These are phyloP conservation scores for Monilinia vaccinii-corymbosi DNA, from an alignment of 2,329 filamentous ascomycete species.

Conservation along the genomic window DNA sequence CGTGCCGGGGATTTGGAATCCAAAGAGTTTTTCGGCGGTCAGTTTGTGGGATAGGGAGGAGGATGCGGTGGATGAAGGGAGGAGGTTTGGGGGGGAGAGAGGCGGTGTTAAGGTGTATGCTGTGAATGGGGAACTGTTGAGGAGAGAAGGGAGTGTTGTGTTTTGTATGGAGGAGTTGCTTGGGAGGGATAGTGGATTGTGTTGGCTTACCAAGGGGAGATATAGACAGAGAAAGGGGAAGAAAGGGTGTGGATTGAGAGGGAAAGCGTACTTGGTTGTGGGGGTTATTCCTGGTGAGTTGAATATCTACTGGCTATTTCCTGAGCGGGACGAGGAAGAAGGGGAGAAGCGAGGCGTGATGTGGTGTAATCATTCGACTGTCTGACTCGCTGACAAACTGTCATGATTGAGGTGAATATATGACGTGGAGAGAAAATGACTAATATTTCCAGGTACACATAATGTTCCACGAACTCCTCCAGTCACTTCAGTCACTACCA, in stretches of 20 bases:
- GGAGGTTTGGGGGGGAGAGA: too few species aligned
- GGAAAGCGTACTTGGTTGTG: constrained; percentile 1
- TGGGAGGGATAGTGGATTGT: background rate
- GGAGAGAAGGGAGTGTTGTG: background rate
- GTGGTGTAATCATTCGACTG: background rate
- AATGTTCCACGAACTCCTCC: too few species aligned
- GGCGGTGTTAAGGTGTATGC: background rate
- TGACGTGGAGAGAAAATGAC: background rate
- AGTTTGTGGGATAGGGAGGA: background rate
- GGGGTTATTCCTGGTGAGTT: constrained; percentile 5
- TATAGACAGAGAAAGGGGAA: background rate
- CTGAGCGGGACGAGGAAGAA: background rate
- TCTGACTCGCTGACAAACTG: background rate
- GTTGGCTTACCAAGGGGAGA: background rate
- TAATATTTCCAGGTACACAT: background rate
- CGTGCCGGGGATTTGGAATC: background rate
- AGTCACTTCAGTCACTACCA: background rate
- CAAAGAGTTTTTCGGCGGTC: background rate
- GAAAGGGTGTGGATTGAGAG: background rate
- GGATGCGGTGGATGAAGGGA: background rate
- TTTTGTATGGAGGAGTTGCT: background rate
- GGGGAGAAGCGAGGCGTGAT: background rate
- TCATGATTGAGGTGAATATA: background rate
- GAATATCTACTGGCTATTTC: background rate
- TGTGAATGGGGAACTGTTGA: background rate